Percentiles rank a stretch among this genome's conserved stretches.
phyloP scores from a whole-genome alignment of 2,329 filamentous ascomycete genomes.

The Nakataea oryzae region DNA sequence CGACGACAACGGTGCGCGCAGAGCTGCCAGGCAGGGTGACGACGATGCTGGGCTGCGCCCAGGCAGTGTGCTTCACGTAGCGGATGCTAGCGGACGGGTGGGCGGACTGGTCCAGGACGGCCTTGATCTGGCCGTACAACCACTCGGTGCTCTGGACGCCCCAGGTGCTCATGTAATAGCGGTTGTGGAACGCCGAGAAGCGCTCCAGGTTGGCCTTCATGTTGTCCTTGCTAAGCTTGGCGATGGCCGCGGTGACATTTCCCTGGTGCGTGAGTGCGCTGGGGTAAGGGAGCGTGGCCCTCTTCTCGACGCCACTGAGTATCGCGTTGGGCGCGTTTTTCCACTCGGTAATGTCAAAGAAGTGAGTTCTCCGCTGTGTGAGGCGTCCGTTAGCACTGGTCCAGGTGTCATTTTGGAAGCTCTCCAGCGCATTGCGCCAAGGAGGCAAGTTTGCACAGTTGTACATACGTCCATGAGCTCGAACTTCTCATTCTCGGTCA shows the following conservation, averaged over 20 bases:
- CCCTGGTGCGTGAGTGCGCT: slow-evolving; percentile 40
- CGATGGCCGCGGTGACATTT: slow-evolving; percentile 56
- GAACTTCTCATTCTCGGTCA: slow-evolving; percentile 95
- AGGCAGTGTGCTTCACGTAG: slow-evolving; percentile 66
- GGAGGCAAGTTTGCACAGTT: background rate
- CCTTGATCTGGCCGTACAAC: slow-evolving; percentile 68
- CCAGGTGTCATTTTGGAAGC: background rate
- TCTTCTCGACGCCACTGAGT: slow-evolving; percentile 17
- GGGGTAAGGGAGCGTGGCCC: slow-evolving; percentile 21
- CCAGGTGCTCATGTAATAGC: slow-evolving; percentile 67
- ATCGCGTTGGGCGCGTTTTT: slow-evolving; percentile 46
- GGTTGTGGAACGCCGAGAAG: slow-evolving; percentile 69
- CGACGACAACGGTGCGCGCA: slow-evolving; percentile 77
- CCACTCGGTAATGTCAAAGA: slow-evolving; percentile 88
- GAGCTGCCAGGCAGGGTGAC: slow-evolving; percentile 80
- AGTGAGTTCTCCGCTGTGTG: slow-evolving; percentile 65
- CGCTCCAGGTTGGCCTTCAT: slow-evolving; percentile 71
- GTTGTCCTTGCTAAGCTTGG: slow-evolving; percentile 61
- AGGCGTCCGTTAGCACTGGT: background rate
- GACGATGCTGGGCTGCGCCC: slow-evolving; percentile 85
- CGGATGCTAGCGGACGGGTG: slow-evolving; percentile 55
- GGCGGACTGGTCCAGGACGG: slow-evolving; percentile 62
- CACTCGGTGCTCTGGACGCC: slow-evolving; percentile 80
- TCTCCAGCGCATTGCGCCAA: background rate
- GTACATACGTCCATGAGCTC: slow-evolving; percentile 64